A percentile compares a stretch with the other conserved stretches of the same genome.
Evolutionary conservation across 169 alveolate species (phyloP).

Genomic region (Fabrea salina): DNA sequence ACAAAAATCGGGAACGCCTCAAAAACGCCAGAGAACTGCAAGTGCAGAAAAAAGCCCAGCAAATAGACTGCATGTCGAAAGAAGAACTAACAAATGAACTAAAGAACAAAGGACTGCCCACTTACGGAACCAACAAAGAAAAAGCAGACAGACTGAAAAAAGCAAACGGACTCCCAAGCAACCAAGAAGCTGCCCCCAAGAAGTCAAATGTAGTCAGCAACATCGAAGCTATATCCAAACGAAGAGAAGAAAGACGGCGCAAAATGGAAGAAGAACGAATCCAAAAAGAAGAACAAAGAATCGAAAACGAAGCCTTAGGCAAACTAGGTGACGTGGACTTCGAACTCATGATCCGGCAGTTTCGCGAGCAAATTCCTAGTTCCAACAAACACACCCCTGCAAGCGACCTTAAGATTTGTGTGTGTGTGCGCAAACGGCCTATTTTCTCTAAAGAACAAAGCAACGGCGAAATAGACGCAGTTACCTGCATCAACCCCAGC

Average conservation of each 20-base stretch:
- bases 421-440: constrained; percentile 81
- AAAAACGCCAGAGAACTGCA: constrained; percentile 2
- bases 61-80: neutral
- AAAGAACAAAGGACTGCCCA: constrained; percentile 60
- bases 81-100: constrained; percentile 61
- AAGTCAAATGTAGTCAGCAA: constrained; percentile 65
- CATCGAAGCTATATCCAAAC: constrained; percentile 65
- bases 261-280: constrained; percentile 71
- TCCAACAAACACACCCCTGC: constrained; percentile 44
- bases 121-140: constrained; percentile 68
- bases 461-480: constrained; percentile 78
- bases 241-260: constrained; percentile 73
- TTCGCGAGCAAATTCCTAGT: constrained; percentile 34
- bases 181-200: constrained; percentile 18
- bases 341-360: constrained; percentile 52
- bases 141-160: constrained; percentile 61
- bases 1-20: constrained; percentile 10
- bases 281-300: constrained; percentile 55
- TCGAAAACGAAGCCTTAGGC: constrained; percentile 58
- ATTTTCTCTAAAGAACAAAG: constrained; percentile 62
- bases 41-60: neutral
- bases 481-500: constrained; percentile 73
- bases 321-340: constrained; percentile 73
- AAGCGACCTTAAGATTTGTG: constrained; percentile 58
- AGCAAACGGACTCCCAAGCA: constrained; percentile 41